Evolutionary conservation across 352 stramenopile species (phyloP), one percentile per base, ranked within the genome.

Genomic region (Pythium aquatile): DNA sequence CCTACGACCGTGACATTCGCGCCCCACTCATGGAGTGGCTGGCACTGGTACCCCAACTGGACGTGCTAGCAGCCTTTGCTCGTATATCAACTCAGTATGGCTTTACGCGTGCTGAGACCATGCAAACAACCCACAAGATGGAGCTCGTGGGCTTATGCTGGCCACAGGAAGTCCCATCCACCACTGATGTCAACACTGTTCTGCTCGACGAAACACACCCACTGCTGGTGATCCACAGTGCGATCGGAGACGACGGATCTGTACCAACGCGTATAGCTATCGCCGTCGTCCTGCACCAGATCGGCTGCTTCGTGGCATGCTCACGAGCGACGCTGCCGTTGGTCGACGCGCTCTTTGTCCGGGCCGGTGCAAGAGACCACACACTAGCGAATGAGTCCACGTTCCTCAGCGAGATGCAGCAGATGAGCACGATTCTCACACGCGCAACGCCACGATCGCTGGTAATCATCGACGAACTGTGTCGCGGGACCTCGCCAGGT

Each of bases 281-380:
- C 7, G 69, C 74, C 7, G 70, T 74, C 10, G 44, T 79, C 11
- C 68, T 90, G 3, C 83, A 83, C 61, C 81, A 90, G 51, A 70
- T 88, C 26, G 81, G 79, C 0, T 86, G 81, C 32, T 90, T 88
- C 42, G 81, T 88, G 5, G 76, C 81, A 3, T 87, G 79, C 39
- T 28, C 59, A 42, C 13, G 66, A 7, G 79, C 79, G 1, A 55
- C 42, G 6, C 61, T 90, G 1, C 63, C 74, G 0, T 40, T 88
- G 0, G 85, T 87, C 56, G 74, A 86, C 46, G 56, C 75, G 0
- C 63, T 86, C 13, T 73, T 70, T 28, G 32, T 86, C 28, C 77
- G 77, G 1, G 60, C 67, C 37, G 79, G 79, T n/a, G 69, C 79
- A 10, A 70, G 69, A 11, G 79, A 87, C 44, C 61, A 80, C 47